Conservation (phyloP, 805 yeast genomes). For the Zygoascus bituminiphila region DNA sequence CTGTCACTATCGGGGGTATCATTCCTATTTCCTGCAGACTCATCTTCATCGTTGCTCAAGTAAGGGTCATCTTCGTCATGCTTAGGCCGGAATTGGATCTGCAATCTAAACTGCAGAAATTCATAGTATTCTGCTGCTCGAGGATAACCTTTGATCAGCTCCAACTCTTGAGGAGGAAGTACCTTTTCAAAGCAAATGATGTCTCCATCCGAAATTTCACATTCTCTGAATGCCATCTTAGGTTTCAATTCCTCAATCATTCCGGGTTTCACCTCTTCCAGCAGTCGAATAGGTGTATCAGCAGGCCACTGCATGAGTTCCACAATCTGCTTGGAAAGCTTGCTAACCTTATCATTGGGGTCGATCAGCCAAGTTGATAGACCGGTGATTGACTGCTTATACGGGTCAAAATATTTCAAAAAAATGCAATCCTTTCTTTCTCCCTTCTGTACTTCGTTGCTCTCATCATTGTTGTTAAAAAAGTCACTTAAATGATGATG, state of each 20-base stretch:
- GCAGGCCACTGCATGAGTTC: conserved; percentile 25
- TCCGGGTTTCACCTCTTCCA: conserved; percentile 30
- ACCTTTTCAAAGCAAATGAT: conserved; percentile 28
- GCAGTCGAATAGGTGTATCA: conserved; percentile 20
- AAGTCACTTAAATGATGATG: not conserved
- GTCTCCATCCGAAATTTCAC: conserved; percentile 31
- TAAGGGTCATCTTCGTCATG: conserved; percentile 11
- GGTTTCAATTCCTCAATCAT: conserved; percentile 26
- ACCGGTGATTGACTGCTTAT: conserved; percentile 50
- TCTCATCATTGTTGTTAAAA: not conserved
- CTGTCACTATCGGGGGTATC: conserved; percentile 22
- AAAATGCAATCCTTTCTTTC: conserved; percentile 19
- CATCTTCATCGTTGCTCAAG: conserved; percentile 8
- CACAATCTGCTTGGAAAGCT: conserved; percentile 21
- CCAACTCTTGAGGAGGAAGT: conserved; percentile 17
- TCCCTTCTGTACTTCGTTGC: conserved; percentile 3
- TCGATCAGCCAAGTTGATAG: conserved; percentile 50
- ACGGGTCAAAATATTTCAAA: conserved; percentile 60
- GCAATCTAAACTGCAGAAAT: conserved; percentile 25
- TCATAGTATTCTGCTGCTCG: conserved; percentile 26
- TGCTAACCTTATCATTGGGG: conserved; percentile 37
- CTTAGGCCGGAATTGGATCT: conserved; percentile 21
- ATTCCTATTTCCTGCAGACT: conserved; percentile 9
- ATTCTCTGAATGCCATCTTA: conserved; percentile 22
- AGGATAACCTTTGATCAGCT: conserved; percentile 10